Base-by-base conservation (phyloP, 2,329 filamentous ascomycete genomes). In the Xylaria sp. region DNA sequence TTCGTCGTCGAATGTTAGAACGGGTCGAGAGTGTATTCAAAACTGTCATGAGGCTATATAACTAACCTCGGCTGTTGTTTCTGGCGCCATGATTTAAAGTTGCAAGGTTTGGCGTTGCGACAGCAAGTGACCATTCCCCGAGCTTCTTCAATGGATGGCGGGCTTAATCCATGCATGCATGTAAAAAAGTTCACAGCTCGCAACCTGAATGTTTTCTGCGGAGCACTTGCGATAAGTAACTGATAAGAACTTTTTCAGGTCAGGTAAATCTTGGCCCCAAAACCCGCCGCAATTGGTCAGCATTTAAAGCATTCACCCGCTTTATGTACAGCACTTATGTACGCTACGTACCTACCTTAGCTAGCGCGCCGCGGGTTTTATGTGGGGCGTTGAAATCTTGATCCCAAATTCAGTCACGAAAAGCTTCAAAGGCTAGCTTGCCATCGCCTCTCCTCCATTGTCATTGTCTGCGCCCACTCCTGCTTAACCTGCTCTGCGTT, bases 21-120 rank as follows among this genome's bases (percentile, higher is more conserved):
- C 45, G n/a, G 7, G 23, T 20, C 53, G 18, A 39, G 1, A 25
- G 8, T 7, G 6, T n/a, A 8, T 43, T 32, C 20, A 18, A 15
- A 52, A 10, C 25, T 13, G 9, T 39, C 20, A 7, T 3, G 28
- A 32, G 20, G 12, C 18, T 45, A 7, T 53, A 57, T 30, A 5
- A 67, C 76, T 71, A 72, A 78, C 76, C 50, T 76, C 75, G 45
- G 66, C 36, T 57, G 60, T 63, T 65, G 69, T 56, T 30, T 70
- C 62, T 9, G 76, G 73, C 36, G 76, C 73, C 77, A 78, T 78
- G 23, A 56, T 74, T 64, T 25, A n/a, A 66, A 18, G 13, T 58
- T 45, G 53, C 13, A 32, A 50, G 15, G 34, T 41, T 59, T 62
- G 63, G 34, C 52, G 56, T 64, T 39, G 66, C 28, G 36, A 61